These are phyloP conservation scores for Magnusiomyces tetraspermus DNA, from an alignment of 1,139 yeast genomes.

Conservation along the genomic window DNA sequence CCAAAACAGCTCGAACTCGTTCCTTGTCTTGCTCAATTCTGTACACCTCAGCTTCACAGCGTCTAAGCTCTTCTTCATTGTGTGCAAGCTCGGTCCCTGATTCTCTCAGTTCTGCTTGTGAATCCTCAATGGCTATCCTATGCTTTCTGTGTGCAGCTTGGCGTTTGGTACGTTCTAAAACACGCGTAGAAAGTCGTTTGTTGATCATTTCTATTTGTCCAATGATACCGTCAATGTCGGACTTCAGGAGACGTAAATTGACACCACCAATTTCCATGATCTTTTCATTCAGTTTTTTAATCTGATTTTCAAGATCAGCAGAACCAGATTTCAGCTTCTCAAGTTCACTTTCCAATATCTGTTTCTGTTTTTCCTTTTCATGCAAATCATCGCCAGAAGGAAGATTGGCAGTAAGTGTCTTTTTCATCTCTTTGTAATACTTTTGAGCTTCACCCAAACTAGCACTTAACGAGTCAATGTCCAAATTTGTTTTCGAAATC, in stretches of 20 bases:
- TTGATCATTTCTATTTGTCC: conserved; percentile 57
- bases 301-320: conserved; percentile 47
- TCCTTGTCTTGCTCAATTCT: conserved; percentile 32
- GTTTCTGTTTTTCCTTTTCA: conserved; percentile 24
- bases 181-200: conserved; percentile 54
- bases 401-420: background rate
- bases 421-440: conserved; percentile 24
- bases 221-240: conserved; percentile 68
- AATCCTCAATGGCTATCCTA: conserved; percentile 39
- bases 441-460: conserved; percentile 39
- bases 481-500: conserved; percentile 52
- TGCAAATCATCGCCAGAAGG: background rate
- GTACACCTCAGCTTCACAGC: conserved; percentile 11
- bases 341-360: conserved; percentile 34
- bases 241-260: conserved; percentile 65
- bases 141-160: conserved; percentile 57
- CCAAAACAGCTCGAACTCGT: conserved; percentile 26
- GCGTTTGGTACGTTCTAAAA: conserved; percentile 51
- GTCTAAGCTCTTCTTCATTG: conserved; percentile 20
- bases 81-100: conserved; percentile 33
- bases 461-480: conserved; percentile 49
- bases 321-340: conserved; percentile 45
- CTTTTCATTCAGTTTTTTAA: conserved; percentile 55
- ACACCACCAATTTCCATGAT: conserved; percentile 93
- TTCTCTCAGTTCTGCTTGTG: conserved; percentile 29